Base-by-base conservation (phyloP, 2,329 filamentous ascomycete genomes). In the Corniculantispora saksenae region DNA sequence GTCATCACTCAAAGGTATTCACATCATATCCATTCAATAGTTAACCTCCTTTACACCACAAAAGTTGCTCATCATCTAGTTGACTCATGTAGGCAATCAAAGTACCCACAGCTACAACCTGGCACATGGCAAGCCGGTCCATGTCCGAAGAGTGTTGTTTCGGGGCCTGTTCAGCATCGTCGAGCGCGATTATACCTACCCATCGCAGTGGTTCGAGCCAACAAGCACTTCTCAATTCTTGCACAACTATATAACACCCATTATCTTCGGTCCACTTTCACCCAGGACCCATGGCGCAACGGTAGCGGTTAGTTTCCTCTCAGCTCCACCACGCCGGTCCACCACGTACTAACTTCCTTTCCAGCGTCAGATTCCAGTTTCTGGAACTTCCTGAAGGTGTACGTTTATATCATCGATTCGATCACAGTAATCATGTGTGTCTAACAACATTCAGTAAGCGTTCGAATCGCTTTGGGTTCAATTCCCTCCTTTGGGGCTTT, bases 391-490 rank as follows among this genome's bases (percentile, higher is more conserved):
- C 47, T 50, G 47, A 50, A 50, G 47, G 47, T 50, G 50, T 53
- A 53, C 50, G 23, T 53, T 53, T n/a, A 23, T 32, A 53, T 53
- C 47, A 50, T 12, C 15, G 47, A 27, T 50, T 27, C 47, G 47
- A 50, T 21, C 5, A 21, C 38, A 50, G 47, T 50, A n/a, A 21
- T 53, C 10, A 6, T 6, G 32, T 25, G 9, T 29, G 6, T 53
- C 23, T 27, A 32, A 29, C 50, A 27, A 15, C 50, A 4, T 29
- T 23, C 21, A 53, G 50, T 53, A 53, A 29, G 50, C 50, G 50
- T 53, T 53, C 50, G 50, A 53, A 53, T 53, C 50, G 50, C 50
- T 29, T 53, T 53, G 50, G 50, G 50, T 53, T 53, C 50, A 53
- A 53, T 27, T 53, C 50, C 50, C 50, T 50, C 47, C 27, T 53